These are phyloP conservation scores for Aspergillus quadrilineatus DNA, from an alignment of 2,329 filamentous ascomycete genomes.

Conservation along the genomic window DNA sequence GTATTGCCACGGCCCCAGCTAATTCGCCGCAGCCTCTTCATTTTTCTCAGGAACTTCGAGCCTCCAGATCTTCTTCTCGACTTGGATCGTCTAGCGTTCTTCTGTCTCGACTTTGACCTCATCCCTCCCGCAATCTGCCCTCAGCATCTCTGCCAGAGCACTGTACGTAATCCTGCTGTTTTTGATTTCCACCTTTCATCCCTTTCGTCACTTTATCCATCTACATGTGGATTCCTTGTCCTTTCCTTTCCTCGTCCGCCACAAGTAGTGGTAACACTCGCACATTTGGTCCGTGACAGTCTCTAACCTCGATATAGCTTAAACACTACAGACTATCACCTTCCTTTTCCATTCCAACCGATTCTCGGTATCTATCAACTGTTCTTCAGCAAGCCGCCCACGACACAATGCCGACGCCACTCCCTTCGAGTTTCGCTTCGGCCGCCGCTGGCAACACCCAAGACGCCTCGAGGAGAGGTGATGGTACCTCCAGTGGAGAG, in stretches of 20 bases:
- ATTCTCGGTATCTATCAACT: conserved; percentile 23
- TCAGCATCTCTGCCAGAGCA: conserved; percentile 8
- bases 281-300: conserved; percentile 8
- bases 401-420: conserved; percentile 65
- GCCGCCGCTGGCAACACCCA: conserved; percentile 73
- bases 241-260: conserved; percentile 3
- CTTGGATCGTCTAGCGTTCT: conserved; percentile 33
- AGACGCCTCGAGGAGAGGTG: conserved; percentile 59
- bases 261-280: conserved; percentile 2
- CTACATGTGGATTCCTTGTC: conserved; percentile 11
- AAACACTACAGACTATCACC: conserved; percentile 16
- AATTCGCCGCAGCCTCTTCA: conserved; percentile 25
- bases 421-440: conserved; percentile 81
- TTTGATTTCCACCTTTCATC: not conserved
- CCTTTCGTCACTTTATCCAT: not conserved
- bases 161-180: conserved; percentile 2
- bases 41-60: conserved; percentile 24
- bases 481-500: conserved; percentile 64
- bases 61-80: conserved; percentile 26
- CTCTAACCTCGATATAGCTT: conserved; percentile 1
- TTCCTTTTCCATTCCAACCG: conserved; percentile 24
- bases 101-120: conserved; percentile 21
- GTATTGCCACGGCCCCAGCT: conserved; percentile 34
- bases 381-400: conserved; percentile 12
- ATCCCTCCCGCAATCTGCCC: conserved; percentile 9